A percentile compares a stretch with the other conserved stretches of the same genome.
These are phyloP conservation scores for Lactarius indigo DNA, from an alignment of 768 basidiomycete species.

Conservation along the genomic window DNA sequence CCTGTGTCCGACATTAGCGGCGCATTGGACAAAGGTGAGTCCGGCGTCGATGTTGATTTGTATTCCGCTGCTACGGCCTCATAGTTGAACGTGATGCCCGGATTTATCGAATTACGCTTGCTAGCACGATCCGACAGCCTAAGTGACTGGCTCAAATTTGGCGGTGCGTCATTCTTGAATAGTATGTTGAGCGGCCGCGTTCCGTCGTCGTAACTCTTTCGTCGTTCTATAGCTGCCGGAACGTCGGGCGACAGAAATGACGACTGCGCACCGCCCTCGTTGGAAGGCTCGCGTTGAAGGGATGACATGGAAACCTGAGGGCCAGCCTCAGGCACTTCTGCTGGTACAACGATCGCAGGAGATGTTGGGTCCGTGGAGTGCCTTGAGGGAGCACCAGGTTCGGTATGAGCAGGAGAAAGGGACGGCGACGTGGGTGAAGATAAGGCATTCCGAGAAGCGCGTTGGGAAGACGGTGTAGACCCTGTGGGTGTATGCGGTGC, in stretches of 20 bases:
- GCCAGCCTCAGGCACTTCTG: constrained; percentile 14
- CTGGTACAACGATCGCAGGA: constrained; percentile 11
- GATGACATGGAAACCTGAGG: constrained; percentile 15
- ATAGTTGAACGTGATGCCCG: constrained; percentile 40
- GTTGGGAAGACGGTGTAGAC: neutral
- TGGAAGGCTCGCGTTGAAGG: constrained; percentile 17
- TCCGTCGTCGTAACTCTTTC: constrained; percentile 45
- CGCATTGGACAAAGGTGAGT: constrained; percentile 10
- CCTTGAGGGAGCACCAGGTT: neutral
- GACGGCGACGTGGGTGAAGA: constrained; percentile 9
- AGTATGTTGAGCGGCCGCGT: constrained; percentile 39
- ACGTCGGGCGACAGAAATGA: constrained; percentile 24
- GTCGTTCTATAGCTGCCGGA: constrained; percentile 29
- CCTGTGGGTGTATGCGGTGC: neutral
- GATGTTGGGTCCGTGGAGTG: constrained; percentile 2
- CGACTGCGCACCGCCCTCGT: constrained; percentile 3
- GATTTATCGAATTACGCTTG: constrained; percentile 54
- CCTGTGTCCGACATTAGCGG: neutral
- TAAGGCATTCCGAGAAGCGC: neutral
- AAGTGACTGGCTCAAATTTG: constrained; percentile 32
- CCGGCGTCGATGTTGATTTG: constrained; percentile 11
- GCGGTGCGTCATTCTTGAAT: constrained; percentile 28
- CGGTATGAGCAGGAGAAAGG: neutral
- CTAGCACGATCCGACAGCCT: constrained; percentile 38
- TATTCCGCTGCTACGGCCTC: constrained; percentile 13